Percentiles rank a stretch among this genome's conserved stretches.
Evolutionary conservation across 441 rosid species (phyloP).

Genomic region (Populus hybrid): DNA sequence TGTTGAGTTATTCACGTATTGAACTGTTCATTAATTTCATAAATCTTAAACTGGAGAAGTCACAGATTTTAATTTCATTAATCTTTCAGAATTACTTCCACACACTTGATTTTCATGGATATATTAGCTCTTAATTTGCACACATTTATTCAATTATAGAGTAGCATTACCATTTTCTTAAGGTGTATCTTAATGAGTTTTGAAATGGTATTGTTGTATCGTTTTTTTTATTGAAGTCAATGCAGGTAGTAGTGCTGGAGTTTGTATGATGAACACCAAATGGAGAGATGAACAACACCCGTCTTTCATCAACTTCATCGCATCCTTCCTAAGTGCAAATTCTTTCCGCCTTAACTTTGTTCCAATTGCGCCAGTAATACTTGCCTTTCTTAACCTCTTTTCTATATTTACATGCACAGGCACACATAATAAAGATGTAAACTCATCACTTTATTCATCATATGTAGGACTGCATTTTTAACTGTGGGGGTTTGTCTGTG

Average conservation of each 20-base stretch:
- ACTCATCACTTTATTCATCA: not conserved
- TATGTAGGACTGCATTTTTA: conserved; percentile 73
- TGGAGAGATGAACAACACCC: conserved; percentile 75
- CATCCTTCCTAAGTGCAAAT: conserved; percentile 64
- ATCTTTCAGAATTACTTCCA: not conserved
- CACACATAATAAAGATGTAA: not conserved
- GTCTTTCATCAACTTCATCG: conserved; percentile 64
- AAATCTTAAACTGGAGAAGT: too few species aligned
- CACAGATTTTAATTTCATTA: not conserved
- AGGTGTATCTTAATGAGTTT: not conserved
- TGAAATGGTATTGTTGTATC: not conserved
- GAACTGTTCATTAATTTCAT: not conserved
- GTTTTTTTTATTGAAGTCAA: not conserved
- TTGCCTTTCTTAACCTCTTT: not conserved
- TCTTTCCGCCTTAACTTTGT: conserved; percentile 82
- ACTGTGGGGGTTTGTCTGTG: conserved; percentile 81
- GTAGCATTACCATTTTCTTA: not conserved
- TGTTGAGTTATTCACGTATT: not conserved
- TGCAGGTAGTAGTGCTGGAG: conserved; percentile 46
- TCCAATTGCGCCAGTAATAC: conserved; percentile 64
- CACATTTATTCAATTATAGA: not conserved
- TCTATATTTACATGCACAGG: not conserved
- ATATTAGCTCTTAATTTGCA: not conserved
- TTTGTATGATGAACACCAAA: conserved; percentile 75
- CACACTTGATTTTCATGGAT: not conserved